Conservation (phyloP, 331 rosid genomes). For the Stylosanthes scabra region DNA sequence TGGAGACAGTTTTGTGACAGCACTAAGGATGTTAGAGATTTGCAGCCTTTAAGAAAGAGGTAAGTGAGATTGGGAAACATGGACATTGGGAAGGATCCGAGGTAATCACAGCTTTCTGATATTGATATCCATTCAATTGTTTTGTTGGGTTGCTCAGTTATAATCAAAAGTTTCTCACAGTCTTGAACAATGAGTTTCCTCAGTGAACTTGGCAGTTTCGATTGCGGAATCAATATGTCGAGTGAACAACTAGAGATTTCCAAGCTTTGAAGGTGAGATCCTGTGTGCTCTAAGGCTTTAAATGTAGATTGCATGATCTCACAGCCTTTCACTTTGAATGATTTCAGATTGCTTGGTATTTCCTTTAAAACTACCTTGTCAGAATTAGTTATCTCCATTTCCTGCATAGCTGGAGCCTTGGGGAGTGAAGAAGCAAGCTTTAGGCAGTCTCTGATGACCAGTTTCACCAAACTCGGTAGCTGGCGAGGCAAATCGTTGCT, state of each 20-base stretch:
- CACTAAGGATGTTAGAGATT: neutral
- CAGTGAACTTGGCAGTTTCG: neutral
- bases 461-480: neutral
- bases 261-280: neutral
- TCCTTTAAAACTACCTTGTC: neutral
- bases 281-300: neutral
- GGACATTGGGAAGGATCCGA: neutral
- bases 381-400: neutral
- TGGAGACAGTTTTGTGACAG: neutral
- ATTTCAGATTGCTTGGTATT: constrained; percentile 1
- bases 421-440: constrained; percentile 23
- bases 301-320: neutral
- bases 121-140: neutral
- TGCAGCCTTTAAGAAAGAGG: constrained; percentile 2
- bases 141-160: neutral
- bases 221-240: neutral
- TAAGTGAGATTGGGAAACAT: constrained; percentile 1
- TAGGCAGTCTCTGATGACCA: constrained; percentile 2
- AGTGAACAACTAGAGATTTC: neutral
- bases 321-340: neutral
- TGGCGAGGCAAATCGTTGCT: neutral
- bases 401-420: constrained; percentile 1
- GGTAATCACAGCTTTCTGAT: neutral
- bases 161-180: neutral
- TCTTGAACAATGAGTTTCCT: neutral